Evolutionary conservation across 192 early-diverging fungal genomes (phyloP).

Genomic region (Glomus cerebriforme): DNA sequence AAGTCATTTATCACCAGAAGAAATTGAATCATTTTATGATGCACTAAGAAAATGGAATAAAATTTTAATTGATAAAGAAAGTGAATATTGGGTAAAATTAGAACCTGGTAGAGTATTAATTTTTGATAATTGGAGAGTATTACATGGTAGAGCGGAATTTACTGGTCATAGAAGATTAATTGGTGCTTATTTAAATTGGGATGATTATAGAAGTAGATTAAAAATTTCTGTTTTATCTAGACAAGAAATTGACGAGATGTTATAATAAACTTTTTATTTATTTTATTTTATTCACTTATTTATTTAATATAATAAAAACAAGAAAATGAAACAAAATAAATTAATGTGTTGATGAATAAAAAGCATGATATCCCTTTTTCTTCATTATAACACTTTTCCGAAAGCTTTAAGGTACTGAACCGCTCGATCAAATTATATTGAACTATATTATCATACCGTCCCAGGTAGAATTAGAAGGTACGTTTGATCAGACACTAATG

Average conservation of each 20-base stretch:
- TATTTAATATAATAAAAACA: too few relatives aligned
- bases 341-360: too few relatives aligned
- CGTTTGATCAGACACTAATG: too few relatives aligned
- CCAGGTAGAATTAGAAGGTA: too few relatives aligned
- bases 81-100: conserved; percentile 69
- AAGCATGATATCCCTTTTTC: too few relatives aligned
- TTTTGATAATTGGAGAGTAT: conserved; percentile 81
- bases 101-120: conserved; percentile 70
- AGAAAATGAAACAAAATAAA: too few relatives aligned
- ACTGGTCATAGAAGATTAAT: conserved; percentile 69
- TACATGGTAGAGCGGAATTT: conserved; percentile 77
- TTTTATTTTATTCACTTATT: too few relatives aligned
- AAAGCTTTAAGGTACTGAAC: too few relatives aligned
- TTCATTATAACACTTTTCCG: too few relatives aligned
- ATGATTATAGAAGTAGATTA: conserved; percentile 70
- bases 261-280: too few relatives aligned
- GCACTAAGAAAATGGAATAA: conserved; percentile 70
- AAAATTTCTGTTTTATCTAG: background rate
- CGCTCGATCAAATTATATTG: too few relatives aligned
- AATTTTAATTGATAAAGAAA: conserved; percentile 53
- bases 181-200: conserved; percentile 73
- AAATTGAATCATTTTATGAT: conserved; percentile 66
- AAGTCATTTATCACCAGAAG: conserved; percentile 41
- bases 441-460: too few relatives aligned
- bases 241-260: background rate